These are phyloP conservation scores for Kalanchoe fedtschenkoi DNA, from an alignment of 164 flowering plant genomes.

Conservation along the genomic window DNA sequence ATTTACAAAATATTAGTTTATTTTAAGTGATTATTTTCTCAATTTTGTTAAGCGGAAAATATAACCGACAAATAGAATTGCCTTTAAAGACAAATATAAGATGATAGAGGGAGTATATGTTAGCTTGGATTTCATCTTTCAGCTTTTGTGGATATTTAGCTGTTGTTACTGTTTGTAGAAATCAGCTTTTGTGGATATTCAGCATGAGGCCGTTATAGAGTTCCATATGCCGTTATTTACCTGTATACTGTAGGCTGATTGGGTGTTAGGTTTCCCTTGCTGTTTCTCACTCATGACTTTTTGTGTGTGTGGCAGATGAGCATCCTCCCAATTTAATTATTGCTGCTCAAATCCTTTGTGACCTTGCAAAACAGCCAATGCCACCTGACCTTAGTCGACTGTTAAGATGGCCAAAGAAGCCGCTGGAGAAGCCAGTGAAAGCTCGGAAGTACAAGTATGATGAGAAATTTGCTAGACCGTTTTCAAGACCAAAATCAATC, in stretches of 20 bases:
- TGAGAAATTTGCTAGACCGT: slow-evolving; percentile 24
- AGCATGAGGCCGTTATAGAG: too few species aligned
- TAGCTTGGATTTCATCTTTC: too few species aligned
- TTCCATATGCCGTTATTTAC: neutral
- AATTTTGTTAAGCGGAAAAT: too few species aligned
- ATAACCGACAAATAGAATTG: too few species aligned
- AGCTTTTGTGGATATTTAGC: too few species aligned
- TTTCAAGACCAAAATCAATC: slow-evolving; percentile 14
- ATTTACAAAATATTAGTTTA: too few species aligned
- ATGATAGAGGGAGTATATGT: too few species aligned
- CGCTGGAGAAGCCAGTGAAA: slow-evolving; percentile 45
- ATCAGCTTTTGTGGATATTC: too few species aligned
- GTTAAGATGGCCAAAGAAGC: slow-evolving; percentile 39
- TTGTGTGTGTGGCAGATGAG: slow-evolving; percentile 22
- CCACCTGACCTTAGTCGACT: slow-evolving; percentile 23
- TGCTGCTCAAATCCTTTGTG: slow-evolving; percentile 71
- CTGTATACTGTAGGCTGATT: neutral
- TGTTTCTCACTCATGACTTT: neutral
- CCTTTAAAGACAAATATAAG: too few species aligned
- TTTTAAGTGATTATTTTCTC: too few species aligned
- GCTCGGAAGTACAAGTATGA: slow-evolving; percentile 33
- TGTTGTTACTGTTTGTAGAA: too few species aligned
- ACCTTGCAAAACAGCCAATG: slow-evolving; percentile 27
- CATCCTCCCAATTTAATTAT: slow-evolving; percentile 32
- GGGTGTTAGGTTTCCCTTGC: neutral